Conservation (phyloP, 768 basidiomycete genomes). For the Amanita exitialis region DNA sequence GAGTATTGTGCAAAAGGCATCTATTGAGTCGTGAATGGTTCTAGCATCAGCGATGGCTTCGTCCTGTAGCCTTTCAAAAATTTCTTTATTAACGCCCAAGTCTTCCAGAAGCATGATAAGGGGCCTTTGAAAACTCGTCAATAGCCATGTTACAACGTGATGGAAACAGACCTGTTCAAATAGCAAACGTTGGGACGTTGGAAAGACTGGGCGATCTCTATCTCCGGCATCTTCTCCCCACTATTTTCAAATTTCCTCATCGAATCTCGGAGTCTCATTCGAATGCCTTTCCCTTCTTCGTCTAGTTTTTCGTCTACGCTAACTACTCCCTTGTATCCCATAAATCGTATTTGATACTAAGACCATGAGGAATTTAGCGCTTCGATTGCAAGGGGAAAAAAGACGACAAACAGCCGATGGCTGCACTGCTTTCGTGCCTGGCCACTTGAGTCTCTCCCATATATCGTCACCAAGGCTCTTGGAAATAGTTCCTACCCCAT, state of each 20-base stretch:
- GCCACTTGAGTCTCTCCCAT: conserved; percentile 42
- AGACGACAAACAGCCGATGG: conserved; percentile 49
- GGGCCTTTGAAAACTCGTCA: conserved; percentile 30
- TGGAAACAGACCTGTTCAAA: conserved; percentile 52
- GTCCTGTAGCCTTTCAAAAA: conserved; percentile 55
- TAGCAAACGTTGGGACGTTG: conserved; percentile 49
- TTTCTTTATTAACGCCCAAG: conserved; percentile 46
- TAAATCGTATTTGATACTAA: conserved; percentile 72
- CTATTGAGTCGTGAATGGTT: conserved; percentile 49
- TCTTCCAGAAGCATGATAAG: conserved; percentile 76
- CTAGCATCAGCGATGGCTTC: conserved; percentile 43
- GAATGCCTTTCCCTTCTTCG: conserved; percentile 33
- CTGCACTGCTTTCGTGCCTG: conserved; percentile 22
- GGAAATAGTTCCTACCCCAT: conserved; percentile 78
- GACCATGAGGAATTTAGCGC: conserved; percentile 4
- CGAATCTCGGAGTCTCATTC: conserved; percentile 59
- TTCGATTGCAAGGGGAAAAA: background rate
- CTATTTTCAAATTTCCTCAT: conserved; percentile 69
- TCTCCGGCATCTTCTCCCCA: conserved; percentile 37
- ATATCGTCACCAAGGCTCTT: conserved; percentile 44
- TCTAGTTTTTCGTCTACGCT: conserved; percentile 49
- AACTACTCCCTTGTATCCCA: conserved; percentile 81
- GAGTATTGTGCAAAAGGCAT: conserved; percentile 38
- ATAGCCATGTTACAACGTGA: background rate
- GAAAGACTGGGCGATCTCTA: conserved; percentile 68